These are phyloP conservation scores for Kazachstania africana DNA, from an alignment of 805 yeast species.

Conservation along the genomic window DNA sequence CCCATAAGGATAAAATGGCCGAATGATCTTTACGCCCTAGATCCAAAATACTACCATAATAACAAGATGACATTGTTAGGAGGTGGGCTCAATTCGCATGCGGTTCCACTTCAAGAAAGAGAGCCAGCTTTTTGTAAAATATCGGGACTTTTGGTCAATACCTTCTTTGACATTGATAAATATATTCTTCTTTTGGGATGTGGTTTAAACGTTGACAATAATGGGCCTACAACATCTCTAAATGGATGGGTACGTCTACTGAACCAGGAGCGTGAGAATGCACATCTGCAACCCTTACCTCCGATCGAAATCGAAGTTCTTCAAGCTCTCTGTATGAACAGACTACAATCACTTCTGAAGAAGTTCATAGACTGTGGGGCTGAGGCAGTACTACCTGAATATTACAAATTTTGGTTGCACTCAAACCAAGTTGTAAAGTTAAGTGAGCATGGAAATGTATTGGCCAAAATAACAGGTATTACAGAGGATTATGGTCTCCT, in stretches of 20 bases:
- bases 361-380: constrained; percentile 58
- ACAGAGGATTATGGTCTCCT: constrained; percentile 77
- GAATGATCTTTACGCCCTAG: constrained; percentile 72
- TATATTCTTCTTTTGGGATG: constrained; percentile 72
- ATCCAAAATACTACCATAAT: constrained; percentile 43
- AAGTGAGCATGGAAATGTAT: constrained; percentile 37
- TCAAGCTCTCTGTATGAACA: constrained; percentile 51
- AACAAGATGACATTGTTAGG: constrained; percentile 16
- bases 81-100: constrained; percentile 18
- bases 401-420: constrained; percentile 84
- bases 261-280: constrained; percentile 37
- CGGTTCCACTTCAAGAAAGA: constrained; percentile 34
- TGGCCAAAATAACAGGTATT: constrained; percentile 68
- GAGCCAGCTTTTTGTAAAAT: constrained; percentile 66
- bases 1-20: constrained; percentile 94
- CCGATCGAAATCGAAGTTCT: constrained; percentile 32
- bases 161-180: constrained; percentile 47
- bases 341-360: constrained; percentile 50
- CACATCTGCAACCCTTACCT: constrained; percentile 35
- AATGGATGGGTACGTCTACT: constrained; percentile 54
- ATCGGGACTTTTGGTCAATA: constrained; percentile 76
- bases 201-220: constrained; percentile 73
- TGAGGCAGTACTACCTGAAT: constrained; percentile 49
- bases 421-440: constrained; percentile 58
- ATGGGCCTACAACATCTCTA: constrained; percentile 87